Evolutionary conservation across 2,329 filamentous ascomycete genomes (phyloP).

Genomic region (Dissoconium aciculare): DNA sequence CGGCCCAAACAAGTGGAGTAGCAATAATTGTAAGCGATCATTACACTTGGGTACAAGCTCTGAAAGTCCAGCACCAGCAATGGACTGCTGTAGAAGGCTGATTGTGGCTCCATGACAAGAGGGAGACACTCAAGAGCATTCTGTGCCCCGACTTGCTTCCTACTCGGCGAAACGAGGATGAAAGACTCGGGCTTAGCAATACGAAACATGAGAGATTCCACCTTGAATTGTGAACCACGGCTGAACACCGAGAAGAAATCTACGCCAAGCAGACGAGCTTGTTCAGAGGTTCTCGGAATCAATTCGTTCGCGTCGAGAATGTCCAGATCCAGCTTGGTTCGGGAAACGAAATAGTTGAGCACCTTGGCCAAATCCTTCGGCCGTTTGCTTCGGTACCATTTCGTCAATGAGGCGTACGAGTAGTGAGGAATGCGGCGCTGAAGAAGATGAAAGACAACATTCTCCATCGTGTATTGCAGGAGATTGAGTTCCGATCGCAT

Average conservation of each 20-base stretch:
- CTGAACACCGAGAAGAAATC: slow-evolving; percentile 97
- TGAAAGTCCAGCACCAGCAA: slow-evolving; percentile 90
- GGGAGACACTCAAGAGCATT: slow-evolving; percentile 91
- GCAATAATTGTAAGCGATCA: slow-evolving; percentile 99
- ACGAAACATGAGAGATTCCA: slow-evolving; percentile 96
- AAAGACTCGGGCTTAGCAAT: slow-evolving; percentile 97
- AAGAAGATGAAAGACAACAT: slow-evolving; percentile 80
- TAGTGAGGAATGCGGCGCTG: slow-evolving; percentile 83
- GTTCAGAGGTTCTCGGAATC: slow-evolving; percentile 77
- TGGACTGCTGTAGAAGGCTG: slow-evolving; percentile 81
- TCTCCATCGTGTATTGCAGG: slow-evolving; percentile 91
- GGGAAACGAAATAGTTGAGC: slow-evolving; percentile 59
- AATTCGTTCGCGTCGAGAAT: slow-evolving; percentile 84
- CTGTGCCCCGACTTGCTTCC: slow-evolving; percentile 82
- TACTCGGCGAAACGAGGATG: slow-evolving; percentile 73
- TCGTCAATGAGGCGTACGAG: slow-evolving; percentile 59
- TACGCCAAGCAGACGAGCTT: slow-evolving; percentile 79
- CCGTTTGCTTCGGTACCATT: slow-evolving; percentile 61
- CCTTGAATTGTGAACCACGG: slow-evolving; percentile 92
- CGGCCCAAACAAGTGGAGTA: slow-evolving; percentile 92
- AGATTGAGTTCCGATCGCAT: slow-evolving; percentile 89
- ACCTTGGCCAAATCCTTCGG: slow-evolving; percentile 57
- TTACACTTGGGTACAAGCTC: slow-evolving; percentile 87
- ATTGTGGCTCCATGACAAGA: slow-evolving; percentile 93
- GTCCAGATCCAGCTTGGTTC: slow-evolving; percentile 71